These are phyloP conservation scores for Naganishia liquefaciens DNA, from an alignment of 1,284 basidiomycete species.

Conservation along the genomic window DNA sequence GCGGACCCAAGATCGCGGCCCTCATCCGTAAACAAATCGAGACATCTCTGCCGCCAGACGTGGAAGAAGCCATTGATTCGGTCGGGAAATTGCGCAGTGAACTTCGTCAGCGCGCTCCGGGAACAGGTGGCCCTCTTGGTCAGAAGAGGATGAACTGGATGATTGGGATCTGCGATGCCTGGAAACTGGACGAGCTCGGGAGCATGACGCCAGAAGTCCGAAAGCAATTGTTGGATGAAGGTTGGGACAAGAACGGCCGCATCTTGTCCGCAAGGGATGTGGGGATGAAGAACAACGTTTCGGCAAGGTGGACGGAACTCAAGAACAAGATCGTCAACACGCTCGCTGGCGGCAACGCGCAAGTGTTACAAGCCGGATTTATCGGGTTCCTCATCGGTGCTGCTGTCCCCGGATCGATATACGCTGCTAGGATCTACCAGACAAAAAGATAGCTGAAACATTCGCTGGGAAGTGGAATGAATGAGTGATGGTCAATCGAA, in stretches of 20 bases:
- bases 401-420: conserved; percentile 17
- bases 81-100: conserved; percentile 62
- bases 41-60: conserved; percentile 66
- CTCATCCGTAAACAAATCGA: conserved; percentile 75
- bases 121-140: conserved; percentile 58
- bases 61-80: conserved; percentile 75
- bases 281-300: conserved; percentile 16
- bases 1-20: conserved; percentile 86
- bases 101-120: conserved; percentile 56
- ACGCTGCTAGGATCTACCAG: conserved; percentile 10
- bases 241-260: conserved; percentile 50
- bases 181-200: conserved; percentile 55
- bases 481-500: too few relatives aligned
- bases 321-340: conserved; percentile 15
- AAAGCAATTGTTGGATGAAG: conserved; percentile 45
- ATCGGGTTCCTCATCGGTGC: conserved; percentile 20
- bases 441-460: conserved; percentile 2
- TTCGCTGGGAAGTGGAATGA: too few relatives aligned
- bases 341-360: conserved; percentile 7
- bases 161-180: conserved; percentile 81
- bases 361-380: conserved; percentile 14
- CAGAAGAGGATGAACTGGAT: conserved; percentile 87
- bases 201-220: conserved; percentile 48
- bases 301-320: conserved; percentile 7
- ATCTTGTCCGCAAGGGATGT: conserved; percentile 45